These are phyloP conservation scores for Fusarium secorum DNA, from an alignment of 2,329 filamentous ascomycete genomes.

Conservation along the genomic window DNA sequence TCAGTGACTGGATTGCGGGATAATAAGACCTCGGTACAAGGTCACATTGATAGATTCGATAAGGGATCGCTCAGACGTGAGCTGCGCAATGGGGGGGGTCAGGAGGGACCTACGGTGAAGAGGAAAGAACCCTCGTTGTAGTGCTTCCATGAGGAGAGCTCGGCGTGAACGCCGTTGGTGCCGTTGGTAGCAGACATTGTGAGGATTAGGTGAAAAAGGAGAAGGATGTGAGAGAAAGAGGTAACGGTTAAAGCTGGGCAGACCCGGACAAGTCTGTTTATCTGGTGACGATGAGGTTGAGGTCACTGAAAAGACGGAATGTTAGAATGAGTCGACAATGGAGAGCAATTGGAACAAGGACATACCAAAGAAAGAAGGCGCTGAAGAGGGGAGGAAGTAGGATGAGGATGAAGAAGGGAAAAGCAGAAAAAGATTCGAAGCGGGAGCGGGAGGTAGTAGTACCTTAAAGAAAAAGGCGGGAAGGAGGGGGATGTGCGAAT, in stretches of 20 bases:
- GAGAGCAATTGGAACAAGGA: conserved; percentile 3
- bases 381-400: conserved; percentile 19
- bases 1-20: conserved; percentile 35
- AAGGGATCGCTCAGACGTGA: background rate
- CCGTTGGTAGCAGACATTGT: conserved; percentile 65
- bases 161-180: conserved; percentile 50
- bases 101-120: conserved; percentile 70
- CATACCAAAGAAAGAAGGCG: conserved; percentile 18
- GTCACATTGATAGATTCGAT: background rate
- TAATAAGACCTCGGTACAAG: conserved; percentile 8
- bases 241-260: conserved; percentile 35
- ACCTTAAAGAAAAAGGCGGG: conserved; percentile 39
- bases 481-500: conserved; percentile 44
- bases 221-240: conserved; percentile 24
- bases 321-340: conserved; percentile 28
- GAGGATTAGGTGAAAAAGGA: conserved; percentile 41
- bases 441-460: conserved; percentile 43
- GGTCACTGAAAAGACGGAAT: conserved; percentile 31
- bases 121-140: conserved; percentile 77
- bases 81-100: background rate
- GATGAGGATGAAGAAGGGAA: conserved; percentile 36
- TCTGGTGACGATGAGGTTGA: conserved; percentile 30
- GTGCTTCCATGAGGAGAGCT: conserved; percentile 51
- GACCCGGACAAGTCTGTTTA: conserved; percentile 33
- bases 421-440: conserved; percentile 42